A percentile compares a stretch with the other conserved stretches of the same genome.
Evolutionary conservation across 1,139 yeast genomes (phyloP).

Genomic region (Blastobotrys buckinghamii): DNA sequence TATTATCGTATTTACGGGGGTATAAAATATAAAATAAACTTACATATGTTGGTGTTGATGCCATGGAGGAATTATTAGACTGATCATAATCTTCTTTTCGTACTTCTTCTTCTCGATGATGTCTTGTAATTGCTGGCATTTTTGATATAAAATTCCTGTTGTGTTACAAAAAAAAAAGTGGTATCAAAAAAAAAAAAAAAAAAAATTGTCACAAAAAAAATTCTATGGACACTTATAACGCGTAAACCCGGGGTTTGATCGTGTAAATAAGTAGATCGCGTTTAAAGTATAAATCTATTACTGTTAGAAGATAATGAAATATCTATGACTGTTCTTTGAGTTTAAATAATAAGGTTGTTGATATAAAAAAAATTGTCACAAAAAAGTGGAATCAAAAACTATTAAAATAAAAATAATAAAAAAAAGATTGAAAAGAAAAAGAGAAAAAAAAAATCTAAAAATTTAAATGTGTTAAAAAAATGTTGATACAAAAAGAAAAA

Average conservation of each 20-base stretch:
- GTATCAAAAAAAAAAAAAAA: background rate
- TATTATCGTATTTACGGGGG: too few species aligned
- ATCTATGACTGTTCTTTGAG: too few species aligned
- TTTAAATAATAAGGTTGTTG: too few species aligned
- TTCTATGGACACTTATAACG: background rate
- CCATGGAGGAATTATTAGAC: conserved; percentile 6
- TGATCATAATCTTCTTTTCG: background rate
- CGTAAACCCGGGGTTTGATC: background rate
- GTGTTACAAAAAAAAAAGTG: background rate
- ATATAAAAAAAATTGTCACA: background rate
- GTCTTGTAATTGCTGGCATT: background rate
- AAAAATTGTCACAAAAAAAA: background rate
- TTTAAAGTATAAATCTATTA: background rate
- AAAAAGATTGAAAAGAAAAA: background rate
- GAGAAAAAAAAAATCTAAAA: background rate
- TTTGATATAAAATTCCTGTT: background rate
- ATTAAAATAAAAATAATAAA: background rate
- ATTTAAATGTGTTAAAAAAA: background rate
- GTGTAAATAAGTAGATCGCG: background rate
- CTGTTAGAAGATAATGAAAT: too few species aligned
- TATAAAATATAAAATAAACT: background rate
- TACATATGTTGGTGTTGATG: conserved; percentile 6
- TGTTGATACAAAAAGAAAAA: background rate
- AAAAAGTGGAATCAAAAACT: background rate
- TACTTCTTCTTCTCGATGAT: background rate